Percentiles rank a stretch among this genome's conserved stretches.
Evolutionary conservation across 371 early-diverging fungal genomes (phyloP).

Genomic region (Zychaea mexicana): DNA sequence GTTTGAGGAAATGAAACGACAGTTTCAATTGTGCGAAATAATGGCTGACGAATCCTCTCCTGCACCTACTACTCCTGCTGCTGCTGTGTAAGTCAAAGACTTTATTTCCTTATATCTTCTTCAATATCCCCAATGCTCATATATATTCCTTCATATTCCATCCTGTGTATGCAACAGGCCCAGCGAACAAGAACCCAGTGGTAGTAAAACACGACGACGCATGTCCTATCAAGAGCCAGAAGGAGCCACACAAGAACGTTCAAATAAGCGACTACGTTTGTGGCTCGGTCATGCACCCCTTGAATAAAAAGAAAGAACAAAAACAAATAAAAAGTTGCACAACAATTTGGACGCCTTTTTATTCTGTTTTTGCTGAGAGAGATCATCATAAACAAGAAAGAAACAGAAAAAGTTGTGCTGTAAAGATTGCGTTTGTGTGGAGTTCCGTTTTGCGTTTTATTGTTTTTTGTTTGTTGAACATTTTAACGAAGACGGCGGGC

Average conservation of each 20-base stretch:
- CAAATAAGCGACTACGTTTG: background rate
- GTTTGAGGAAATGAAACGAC: slow-evolving; percentile 36
- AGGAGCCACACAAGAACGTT: background rate
- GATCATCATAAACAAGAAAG: background rate
- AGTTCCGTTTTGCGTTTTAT: background rate
- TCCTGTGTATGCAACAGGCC: background rate
- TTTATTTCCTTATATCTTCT: background rate
- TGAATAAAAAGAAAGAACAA: background rate
- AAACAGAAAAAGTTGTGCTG: background rate
- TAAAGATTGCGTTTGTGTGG: too few species aligned
- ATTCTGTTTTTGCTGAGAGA: background rate
- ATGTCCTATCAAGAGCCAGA: background rate
- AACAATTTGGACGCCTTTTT: background rate
- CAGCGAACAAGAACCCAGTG: background rate
- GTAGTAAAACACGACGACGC: background rate
- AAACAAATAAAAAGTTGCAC: background rate
- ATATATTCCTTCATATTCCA: background rate
- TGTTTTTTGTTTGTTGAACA: background rate
- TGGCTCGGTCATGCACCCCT: background rate
- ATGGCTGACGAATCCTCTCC: slow-evolving; percentile 7
- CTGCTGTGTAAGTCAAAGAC: slow-evolving; percentile 3
- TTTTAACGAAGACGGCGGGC: slow-evolving; percentile 97
- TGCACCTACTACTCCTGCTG: too few species aligned
- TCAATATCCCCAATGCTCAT: background rate
- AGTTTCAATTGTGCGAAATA: slow-evolving; percentile 25